Evolutionary conservation across 192 early-diverging fungal species (phyloP), one percentile per base, ranked within the genome.

Genomic region (Diversispora eburnea): DNA sequence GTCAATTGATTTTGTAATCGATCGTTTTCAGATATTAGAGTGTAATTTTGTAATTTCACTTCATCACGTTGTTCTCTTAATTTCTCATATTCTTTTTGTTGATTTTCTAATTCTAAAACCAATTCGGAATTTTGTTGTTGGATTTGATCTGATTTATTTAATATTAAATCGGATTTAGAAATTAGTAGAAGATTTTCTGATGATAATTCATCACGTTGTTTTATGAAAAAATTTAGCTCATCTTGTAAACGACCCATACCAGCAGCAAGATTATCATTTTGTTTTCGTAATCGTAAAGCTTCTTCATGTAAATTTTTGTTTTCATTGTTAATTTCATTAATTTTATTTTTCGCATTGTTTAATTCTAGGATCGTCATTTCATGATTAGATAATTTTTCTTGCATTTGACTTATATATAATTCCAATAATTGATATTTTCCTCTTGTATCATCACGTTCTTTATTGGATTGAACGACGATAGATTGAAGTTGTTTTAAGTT

Each of bases 351-450:
- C 3, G 55, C 10, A 19, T 43, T 17, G 5, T 13, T 66, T 3
- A 42, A 56, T 55, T 69, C 51, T 5, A 54, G 3, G 8, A 20
- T 20, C 41, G 22, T 22, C 4, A 19, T 49, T 25, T 51, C 19
- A 66, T 66, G 19, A 9, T 66, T 19, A 43, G 33, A 42, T 19
- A 45, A 43, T 17, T 6, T 45, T 52, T 22, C 4, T 67, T 67
- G 48, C 19, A 41, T 20, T 56, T 69, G 51, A n/a, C 13, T 19
- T n/a, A 54, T 42, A 55, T 43, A 42, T n/a, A 69, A 19, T 69
- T 69, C 67, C 41, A 69, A 69, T 43, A 55, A 42, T 9, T 69
- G 52, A 69, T 55, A 55, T 43, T 55, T 69, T 55, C 67, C 67
- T 5, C 51, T 7, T 55, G 55, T 6, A 56, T 69, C 67, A 55